A percentile compares a stretch with the other conserved stretches of the same genome.
These are phyloP conservation scores for Golubevia pallescens DNA, from an alignment of 1,284 basidiomycete species.

Conservation along the genomic window DNA sequence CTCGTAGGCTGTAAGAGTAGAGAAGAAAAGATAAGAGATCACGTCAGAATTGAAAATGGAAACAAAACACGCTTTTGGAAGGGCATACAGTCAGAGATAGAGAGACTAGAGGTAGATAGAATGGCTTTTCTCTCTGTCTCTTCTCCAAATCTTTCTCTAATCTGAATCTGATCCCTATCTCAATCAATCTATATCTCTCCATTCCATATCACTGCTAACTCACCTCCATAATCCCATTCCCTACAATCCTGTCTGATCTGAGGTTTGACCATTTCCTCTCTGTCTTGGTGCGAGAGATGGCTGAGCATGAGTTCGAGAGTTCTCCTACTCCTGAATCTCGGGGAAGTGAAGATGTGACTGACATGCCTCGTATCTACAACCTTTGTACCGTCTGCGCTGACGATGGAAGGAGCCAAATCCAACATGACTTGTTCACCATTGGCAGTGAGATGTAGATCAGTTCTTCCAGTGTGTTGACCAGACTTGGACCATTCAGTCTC, in stretches of 20 bases:
- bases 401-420: constrained; percentile 40
- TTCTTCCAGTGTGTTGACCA: constrained; percentile 57
- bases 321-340: constrained; percentile 35
- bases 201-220: background rate
- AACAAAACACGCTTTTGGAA: constrained; percentile 1
- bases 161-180: background rate
- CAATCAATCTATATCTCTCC: background rate
- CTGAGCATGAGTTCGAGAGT: constrained; percentile 49
- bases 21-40: background rate
- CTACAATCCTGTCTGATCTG: constrained; percentile 43
- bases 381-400: constrained; percentile 31
- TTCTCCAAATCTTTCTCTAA: background rate
- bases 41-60: background rate
- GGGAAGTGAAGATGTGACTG: constrained; percentile 46
- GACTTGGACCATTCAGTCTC: constrained; percentile 60
- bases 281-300: constrained; percentile 24
- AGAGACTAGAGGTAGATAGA: too few species aligned
- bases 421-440: constrained; percentile 52
- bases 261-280: constrained; percentile 22
- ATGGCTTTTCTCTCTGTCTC: too few species aligned
- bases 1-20: constrained; percentile 29
- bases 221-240: constrained; percentile 62
- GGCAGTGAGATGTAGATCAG: constrained; percentile 49
- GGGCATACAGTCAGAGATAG: constrained; percentile 1
- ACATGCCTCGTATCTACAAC: constrained; percentile 43